phyloP scores from a whole-genome alignment of 2,329 filamentous ascomycete species.

The Cercospora zeina region DNA sequence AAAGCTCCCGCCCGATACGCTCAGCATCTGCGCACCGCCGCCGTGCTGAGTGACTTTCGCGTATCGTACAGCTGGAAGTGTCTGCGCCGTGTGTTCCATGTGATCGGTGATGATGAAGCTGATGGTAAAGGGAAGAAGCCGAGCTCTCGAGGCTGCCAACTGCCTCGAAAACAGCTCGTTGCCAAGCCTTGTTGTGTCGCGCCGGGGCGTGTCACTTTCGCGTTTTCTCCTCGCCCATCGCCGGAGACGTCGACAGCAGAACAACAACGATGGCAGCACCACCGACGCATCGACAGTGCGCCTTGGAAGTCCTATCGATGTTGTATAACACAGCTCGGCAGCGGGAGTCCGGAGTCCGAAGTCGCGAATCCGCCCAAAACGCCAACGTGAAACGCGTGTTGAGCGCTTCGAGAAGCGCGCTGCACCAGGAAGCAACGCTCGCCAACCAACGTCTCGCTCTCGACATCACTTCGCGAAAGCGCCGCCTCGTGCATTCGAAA shows the following conservation, averaged over 20 bases:
- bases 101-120: background rate
- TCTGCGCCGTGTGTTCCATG: too few species aligned
- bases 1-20: background rate
- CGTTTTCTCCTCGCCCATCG: background rate
- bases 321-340: background rate
- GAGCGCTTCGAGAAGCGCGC: slow-evolving; percentile 20
- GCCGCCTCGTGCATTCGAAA: slow-evolving; percentile 15
- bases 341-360: background rate
- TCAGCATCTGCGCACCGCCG: too few species aligned
- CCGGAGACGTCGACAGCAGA: background rate
- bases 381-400: slow-evolving; percentile 16
- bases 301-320: background rate
- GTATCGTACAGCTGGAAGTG: too few species aligned
- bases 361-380: slow-evolving; percentile 15
- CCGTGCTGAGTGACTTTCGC: too few species aligned
- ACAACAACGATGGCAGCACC: background rate
- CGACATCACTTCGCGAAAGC: slow-evolving; percentile 13
- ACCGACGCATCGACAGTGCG: background rate
- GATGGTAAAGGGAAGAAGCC: too few species aligned
- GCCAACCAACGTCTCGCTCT: slow-evolving; percentile 14
- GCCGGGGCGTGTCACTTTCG: slow-evolving; percentile 4
- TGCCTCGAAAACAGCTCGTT: too few species aligned
- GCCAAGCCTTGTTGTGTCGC: too few species aligned
- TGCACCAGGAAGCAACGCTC: slow-evolving; percentile 18
- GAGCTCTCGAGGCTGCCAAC: background rate